Conservation (phyloP, 2,329 filamentous ascomycete genomes). For the Colletotrichum falcatum region DNA sequence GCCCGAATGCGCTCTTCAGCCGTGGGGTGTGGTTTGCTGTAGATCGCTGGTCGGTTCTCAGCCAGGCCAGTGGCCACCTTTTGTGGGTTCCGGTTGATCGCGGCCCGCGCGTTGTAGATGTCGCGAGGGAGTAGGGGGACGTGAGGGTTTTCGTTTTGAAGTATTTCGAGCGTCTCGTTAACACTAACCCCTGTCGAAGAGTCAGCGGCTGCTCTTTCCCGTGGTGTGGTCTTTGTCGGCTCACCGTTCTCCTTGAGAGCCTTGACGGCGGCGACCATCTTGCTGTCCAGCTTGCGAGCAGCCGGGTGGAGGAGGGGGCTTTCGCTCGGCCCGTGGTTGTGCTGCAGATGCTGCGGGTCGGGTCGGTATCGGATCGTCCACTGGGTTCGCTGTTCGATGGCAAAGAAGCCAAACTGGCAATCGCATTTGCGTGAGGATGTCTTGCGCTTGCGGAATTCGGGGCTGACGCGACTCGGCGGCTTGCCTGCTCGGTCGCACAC, state of each 20-base stretch:
- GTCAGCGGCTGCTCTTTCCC: constrained; percentile 47
- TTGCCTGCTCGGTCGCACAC: constrained; percentile 75
- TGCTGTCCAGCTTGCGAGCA: constrained; percentile 73
- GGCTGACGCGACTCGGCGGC: constrained; percentile 70
- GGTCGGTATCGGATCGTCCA: constrained; percentile 76
- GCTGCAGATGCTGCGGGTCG: constrained; percentile 66
- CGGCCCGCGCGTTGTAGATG: constrained; percentile 75
- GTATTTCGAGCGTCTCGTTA: constrained; percentile 73
- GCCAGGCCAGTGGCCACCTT: constrained; percentile 71
- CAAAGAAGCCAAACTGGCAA: constrained; percentile 77
- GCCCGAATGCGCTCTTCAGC: constrained; percentile 73
- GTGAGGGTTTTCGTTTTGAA: constrained; percentile 73
- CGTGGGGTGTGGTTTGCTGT: constrained; percentile 73
- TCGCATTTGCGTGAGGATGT: constrained; percentile 77
- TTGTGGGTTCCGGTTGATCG: constrained; percentile 73
- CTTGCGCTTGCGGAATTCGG: constrained; percentile 73
- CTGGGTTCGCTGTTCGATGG: constrained; percentile 74
- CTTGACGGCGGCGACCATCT: constrained; percentile 76
- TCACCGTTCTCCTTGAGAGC: constrained; percentile 74
- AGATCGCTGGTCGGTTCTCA: constrained; percentile 72
- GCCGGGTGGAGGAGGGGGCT: constrained; percentile 75
- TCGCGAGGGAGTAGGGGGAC: constrained; percentile 73
- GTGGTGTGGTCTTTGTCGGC: constrained; percentile 44
- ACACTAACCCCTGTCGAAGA: constrained; percentile 68
- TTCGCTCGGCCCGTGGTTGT: constrained; percentile 76